Conservation (phyloP, 768 basidiomycete genomes). For the Obba rivulosa region DNA sequence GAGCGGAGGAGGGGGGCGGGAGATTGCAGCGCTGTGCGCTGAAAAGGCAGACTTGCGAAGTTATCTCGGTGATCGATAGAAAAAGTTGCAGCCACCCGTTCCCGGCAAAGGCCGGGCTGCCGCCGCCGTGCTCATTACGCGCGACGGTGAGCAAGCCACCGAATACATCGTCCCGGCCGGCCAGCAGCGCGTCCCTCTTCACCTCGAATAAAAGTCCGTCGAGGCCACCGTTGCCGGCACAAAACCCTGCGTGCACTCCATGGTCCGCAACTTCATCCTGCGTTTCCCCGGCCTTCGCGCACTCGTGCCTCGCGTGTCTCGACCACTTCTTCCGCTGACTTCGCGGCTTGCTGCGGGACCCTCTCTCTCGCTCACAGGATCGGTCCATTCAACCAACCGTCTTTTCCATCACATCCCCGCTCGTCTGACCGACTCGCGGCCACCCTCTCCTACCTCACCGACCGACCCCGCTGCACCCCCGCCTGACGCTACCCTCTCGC, state of each 20-base stretch:
- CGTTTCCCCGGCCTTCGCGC: constrained; percentile 44
- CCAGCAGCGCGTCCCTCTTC: neutral
- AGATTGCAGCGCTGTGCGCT: neutral
- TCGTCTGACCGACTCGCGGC: constrained; percentile 37
- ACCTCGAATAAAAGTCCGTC: neutral
- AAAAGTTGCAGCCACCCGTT: constrained; percentile 11
- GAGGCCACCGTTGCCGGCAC: too few relatives aligned
- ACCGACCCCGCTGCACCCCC: constrained; percentile 26
- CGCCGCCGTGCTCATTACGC: constrained; percentile 3
- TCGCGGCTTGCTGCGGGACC: constrained; percentile 29
- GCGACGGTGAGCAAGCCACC: neutral
- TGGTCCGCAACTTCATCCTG: constrained; percentile 31
- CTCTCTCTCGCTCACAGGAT: constrained; percentile 24
- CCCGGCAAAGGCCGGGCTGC: constrained; percentile 3
- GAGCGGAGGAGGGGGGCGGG: constrained; percentile 5
- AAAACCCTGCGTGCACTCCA: neutral
- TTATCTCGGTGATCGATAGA: neutral
- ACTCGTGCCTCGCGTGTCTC: constrained; percentile 36
- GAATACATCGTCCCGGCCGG: neutral
- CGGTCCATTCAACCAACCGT: constrained; percentile 32
- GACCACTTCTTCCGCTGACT: constrained; percentile 45
- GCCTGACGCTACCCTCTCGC: constrained; percentile 52
- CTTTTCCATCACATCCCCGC: constrained; percentile 45
- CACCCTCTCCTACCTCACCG: constrained; percentile 25
- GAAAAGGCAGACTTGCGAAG: neutral